These are phyloP conservation scores for Eutrema heterophyllum DNA, from an alignment of 345 rosid genomes.

Conservation along the genomic window DNA sequence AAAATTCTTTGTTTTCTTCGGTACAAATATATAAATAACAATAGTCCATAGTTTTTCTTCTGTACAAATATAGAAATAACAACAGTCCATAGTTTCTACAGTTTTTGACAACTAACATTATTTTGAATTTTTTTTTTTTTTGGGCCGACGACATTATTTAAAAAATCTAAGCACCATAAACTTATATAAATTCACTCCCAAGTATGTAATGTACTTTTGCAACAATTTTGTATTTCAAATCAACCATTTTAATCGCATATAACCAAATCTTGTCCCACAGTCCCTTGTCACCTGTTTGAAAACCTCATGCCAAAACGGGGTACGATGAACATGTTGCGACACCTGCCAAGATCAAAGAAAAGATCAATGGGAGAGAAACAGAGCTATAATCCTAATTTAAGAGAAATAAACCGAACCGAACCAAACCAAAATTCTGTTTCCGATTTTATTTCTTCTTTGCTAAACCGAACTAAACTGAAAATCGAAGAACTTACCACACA, in stretches of 20 bases:
- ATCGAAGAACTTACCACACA: constrained; percentile 67
- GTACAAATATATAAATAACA: too few species aligned
- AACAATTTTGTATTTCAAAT: not conserved
- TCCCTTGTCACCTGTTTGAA: not conserved
- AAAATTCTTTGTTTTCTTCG: too few species aligned
- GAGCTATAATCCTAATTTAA: not conserved
- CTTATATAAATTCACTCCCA: not conserved
- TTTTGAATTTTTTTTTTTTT: not conserved
- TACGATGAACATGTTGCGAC: constrained; percentile 31
- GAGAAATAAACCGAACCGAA: not conserved
- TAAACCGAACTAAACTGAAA: not conserved
- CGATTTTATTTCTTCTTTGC: not conserved
- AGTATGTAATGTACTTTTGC: not conserved
- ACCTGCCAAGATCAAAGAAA: constrained; percentile 2
- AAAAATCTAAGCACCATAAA: not conserved
- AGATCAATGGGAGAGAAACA: not conserved
- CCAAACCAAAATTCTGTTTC: not conserved
- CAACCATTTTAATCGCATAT: not conserved
- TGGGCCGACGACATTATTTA: not conserved
- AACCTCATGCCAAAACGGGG: constrained; percentile 9
- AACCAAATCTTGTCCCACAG: not conserved
- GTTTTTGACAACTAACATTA: not conserved
- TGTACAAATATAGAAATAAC: too few species aligned
- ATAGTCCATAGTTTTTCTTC: too few species aligned
- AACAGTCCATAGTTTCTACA: too few species aligned